These are phyloP conservation scores for Onygena corvina DNA, from an alignment of 2,329 filamentous ascomycete genomes.

Conservation along the genomic window DNA sequence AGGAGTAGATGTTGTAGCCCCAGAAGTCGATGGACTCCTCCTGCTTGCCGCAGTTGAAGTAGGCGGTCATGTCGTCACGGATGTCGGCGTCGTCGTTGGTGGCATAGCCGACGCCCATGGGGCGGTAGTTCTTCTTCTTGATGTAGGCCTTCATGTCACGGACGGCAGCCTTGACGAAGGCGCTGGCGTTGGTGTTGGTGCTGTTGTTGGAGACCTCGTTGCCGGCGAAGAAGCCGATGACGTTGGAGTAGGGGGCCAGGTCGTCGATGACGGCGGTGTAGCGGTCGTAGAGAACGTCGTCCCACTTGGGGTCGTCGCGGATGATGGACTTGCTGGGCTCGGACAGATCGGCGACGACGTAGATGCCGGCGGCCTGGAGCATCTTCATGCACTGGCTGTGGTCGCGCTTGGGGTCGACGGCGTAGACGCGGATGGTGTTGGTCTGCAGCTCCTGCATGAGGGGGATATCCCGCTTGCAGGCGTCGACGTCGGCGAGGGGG, in stretches of 20 bases:
- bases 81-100: constrained; percentile 85
- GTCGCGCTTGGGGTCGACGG: constrained; percentile 65
- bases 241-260: constrained; percentile 73
- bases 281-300: constrained; percentile 60
- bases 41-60: constrained; percentile 70
- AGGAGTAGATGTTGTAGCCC: constrained; percentile 99
- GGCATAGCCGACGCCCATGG: constrained; percentile 85
- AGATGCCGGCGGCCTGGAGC: constrained; percentile 77
- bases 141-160: constrained; percentile 95
- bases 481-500: constrained; percentile 59
- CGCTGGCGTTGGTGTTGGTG: constrained; percentile 80
- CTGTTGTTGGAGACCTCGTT: constrained; percentile 89
- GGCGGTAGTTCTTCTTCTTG: constrained; percentile 60
- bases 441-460: constrained; percentile 65
- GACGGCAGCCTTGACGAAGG: constrained; percentile 94
- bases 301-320: constrained; percentile 67
- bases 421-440: constrained; percentile 92
- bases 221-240: constrained; percentile 94
- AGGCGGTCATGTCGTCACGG: constrained; percentile 68
- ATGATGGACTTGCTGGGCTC: constrained; percentile 76
- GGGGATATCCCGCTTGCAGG: constrained; percentile 77
- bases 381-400: constrained; percentile 77
- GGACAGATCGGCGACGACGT: constrained; percentile 82
- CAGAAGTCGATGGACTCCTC: constrained; percentile 77
- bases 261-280: constrained; percentile 77